Base-by-base conservation (phyloP, 805 yeast genomes). In the Nakazawaea populi region DNA sequence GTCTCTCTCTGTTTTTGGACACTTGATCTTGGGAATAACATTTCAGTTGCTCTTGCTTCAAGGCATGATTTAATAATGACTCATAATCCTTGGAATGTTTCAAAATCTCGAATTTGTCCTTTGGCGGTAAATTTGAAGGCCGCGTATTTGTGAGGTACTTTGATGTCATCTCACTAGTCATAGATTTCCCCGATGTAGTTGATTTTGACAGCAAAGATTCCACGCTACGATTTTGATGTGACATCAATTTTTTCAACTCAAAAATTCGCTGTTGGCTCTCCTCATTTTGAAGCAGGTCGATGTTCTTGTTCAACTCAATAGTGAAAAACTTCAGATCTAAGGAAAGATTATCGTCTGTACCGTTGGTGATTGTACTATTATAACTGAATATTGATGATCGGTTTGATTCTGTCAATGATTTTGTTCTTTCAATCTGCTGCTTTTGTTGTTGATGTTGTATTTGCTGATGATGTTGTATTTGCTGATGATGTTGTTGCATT, bases 51-150 rank as follows among this genome's bases (percentile, higher is more conserved):
- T 79, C 82, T 27, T 62, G 57, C 24, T 64, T 57, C 1, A 79
- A 56, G 11, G 80, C 80, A 3, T 61, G 58, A 44, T 67, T 62
- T 36, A 80, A 63, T 40, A 80, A 54, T 31, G 61, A 56, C 48
- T 80, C 77, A 51, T 77, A 80, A 58, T 81, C 83, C 42, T 65
- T 64, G 42, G 77, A 69, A 60, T 85, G 91, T 53, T 73, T 77
- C 31, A 63, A 49, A 14, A 76, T 74, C 57, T 85, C 90, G 18
- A 66, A 63, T 14, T 64, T 60, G 29, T 76, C 65, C 61, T 85
- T 85, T 42, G 89, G 88, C 0, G 92, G 91, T 38, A 85, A 65
- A 69, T 80, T 77, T 1, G 74, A 65, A 29, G 87, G 90, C 49
- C 92, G 67, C 0, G 90, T 83, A 28, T 71, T 68, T 0, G 84